A percentile compares a stretch with the other conserved stretches of the same genome.
phyloP scores from a whole-genome alignment of 2,329 filamentous ascomycete genomes.

The Aspergillus proliferans region DNA sequence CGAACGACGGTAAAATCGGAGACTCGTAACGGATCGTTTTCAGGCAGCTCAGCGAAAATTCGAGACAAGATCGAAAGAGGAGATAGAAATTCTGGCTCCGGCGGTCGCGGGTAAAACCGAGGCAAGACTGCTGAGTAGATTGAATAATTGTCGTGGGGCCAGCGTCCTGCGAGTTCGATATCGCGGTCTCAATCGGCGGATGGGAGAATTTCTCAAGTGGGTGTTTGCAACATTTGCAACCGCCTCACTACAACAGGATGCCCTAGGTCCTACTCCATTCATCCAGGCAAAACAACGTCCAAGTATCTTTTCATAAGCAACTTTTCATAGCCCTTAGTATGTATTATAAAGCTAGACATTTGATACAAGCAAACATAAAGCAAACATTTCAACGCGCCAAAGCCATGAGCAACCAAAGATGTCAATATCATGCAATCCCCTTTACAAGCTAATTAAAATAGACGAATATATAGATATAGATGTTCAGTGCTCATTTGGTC shows the following conservation, averaged over 20 bases:
- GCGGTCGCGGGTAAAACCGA: not conserved
- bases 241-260: not conserved
- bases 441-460: not conserved
- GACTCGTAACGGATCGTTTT: not conserved
- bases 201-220: slow-evolving; percentile 23
- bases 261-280: no score
- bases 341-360: not conserved
- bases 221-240: slow-evolving; percentile 29
- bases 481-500: slow-evolving; percentile 1
- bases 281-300: no score
- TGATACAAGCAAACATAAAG: not conserved
- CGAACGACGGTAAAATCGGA: not conserved
- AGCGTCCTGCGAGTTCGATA: not conserved
- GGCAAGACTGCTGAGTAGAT: not conserved
- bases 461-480: not conserved
- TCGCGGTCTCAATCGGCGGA: not conserved
- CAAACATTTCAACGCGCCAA: not conserved
- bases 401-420: not conserved
- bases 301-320: no score
- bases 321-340: not conserved
- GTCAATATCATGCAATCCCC: not conserved
- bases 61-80: not conserved
- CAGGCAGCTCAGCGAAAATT: not conserved
- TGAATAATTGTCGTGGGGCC: not conserved
- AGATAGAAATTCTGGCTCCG: not conserved